These are phyloP conservation scores for Calonectria pteridis DNA, from an alignment of 2,329 filamentous ascomycete genomes.

Conservation along the genomic window DNA sequence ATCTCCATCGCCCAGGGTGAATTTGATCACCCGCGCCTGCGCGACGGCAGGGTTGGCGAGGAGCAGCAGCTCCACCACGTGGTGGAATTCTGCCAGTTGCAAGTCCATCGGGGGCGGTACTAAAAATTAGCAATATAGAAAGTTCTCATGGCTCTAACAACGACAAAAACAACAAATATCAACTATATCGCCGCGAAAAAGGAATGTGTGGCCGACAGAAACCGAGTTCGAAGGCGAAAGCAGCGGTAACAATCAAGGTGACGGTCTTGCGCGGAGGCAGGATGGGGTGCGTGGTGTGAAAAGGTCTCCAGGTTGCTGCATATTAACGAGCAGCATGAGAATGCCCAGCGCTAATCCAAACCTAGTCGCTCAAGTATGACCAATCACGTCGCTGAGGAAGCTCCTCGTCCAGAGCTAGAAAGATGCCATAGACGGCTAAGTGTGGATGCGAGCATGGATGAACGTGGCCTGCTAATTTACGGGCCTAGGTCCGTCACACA, in stretches of 20 bases:
- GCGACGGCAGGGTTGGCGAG: neutral
- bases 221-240: neutral
- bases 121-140: constrained; percentile 6
- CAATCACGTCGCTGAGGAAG: neutral
- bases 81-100: neutral
- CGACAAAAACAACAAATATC: neutral
- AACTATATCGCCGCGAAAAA: neutral
- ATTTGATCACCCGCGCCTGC: neutral
- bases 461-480: neutral
- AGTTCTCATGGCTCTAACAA: neutral
- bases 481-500: neutral
- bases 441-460: neutral
- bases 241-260: neutral
- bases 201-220: neutral
- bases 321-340: neutral
- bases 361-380: neutral
- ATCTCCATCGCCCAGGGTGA: neutral
- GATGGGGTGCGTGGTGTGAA: neutral
- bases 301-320: neutral
- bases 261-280: neutral
- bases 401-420: neutral
- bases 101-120: neutral
- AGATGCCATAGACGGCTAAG: neutral
- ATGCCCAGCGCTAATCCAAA: neutral
- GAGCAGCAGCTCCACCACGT: constrained; percentile 5